A percentile compares a stretch with the other conserved stretches of the same genome.
Evolutionary conservation across 2,329 filamentous ascomycete genomes (phyloP).

Genomic region (Trichoderma cornu-damae): DNA sequence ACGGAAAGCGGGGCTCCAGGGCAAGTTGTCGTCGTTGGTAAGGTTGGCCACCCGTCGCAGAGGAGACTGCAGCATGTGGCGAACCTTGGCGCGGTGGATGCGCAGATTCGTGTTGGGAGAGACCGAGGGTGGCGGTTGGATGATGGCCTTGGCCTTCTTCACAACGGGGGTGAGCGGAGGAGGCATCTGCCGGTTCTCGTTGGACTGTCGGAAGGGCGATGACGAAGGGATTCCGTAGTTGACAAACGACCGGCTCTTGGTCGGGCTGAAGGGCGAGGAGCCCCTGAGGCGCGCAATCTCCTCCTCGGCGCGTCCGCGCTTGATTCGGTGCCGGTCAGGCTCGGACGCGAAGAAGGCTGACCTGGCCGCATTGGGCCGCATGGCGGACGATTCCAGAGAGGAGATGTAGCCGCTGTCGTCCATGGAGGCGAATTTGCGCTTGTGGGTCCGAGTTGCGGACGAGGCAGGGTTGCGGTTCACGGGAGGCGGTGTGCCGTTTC

Average conservation of each 20-base stretch:
- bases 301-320: constrained; percentile 87
- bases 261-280: constrained; percentile 89
- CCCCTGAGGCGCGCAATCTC: constrained; percentile 90
- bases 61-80: constrained; percentile 75
- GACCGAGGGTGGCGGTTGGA: constrained; percentile 60
- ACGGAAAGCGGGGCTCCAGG: constrained; percentile 64
- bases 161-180: constrained; percentile 78
- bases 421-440: constrained; percentile 73
- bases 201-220: constrained; percentile 57
- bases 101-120: constrained; percentile 91
- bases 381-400: constrained; percentile 84
- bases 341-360: constrained; percentile 68
- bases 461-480: constrained; percentile 55
- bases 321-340: constrained; percentile 71
- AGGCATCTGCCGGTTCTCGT: constrained; percentile 58
- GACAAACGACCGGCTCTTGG: constrained; percentile 56
- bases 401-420: constrained; percentile 97
- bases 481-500: constrained; percentile 72
- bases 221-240: constrained; percentile 55
- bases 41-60: constrained; percentile 42
- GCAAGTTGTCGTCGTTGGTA: constrained; percentile 43
- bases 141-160: constrained; percentile 70
- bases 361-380: constrained; percentile 63
- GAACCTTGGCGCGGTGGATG: constrained; percentile 79
- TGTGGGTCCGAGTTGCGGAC: constrained; percentile 62